Evolutionary conservation across 345 rosid genomes (phyloP), one percentile per base, ranked within the genome.

Genomic region (Trapa incisa): DNA sequence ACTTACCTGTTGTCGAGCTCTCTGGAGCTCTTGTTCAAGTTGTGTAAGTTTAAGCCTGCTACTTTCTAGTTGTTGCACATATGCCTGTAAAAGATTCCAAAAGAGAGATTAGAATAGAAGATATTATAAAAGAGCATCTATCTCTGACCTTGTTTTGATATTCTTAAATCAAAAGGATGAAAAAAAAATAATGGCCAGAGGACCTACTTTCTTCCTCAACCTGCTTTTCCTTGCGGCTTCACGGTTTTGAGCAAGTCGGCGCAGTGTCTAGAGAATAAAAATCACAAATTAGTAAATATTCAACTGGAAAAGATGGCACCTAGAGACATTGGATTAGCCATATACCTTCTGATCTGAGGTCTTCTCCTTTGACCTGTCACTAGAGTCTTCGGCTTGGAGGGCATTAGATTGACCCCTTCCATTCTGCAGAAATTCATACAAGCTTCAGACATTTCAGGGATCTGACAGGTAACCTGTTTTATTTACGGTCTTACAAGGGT

Each of bases 141-240:
- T 13, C 2, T 6, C 5, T 45, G 48, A 45, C 48, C 8, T 7
- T 13, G 11, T 50, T 50, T 50, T 14, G 13, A 17, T 17, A 15
- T 50, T 50, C 22, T 50, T 50, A 48, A 48, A 50, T 17, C 56
- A 15, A 12, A 12, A 47, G n/a, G 11, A n/a, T 22, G 35, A 11
- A 54, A 38, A 14, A 69, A 2, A 69, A 47, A 17, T 3, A 47
- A 14, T 12, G 9, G 15, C 47, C 5, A 1, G 1, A 10, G 68
- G 65, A 74, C 78, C 54, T 65, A 93, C 97, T 73, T 93, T 93
- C 80, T 93, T 93, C 82, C 99, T 86, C 70, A 93, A 73, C 69
- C 97, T 83, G 74, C 97, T 93, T 80, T 93, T 93, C 70, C 99
- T 86, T 35, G 99, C 99, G 65, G 99, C 99, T 84, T 93, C 99